Conservation (phyloP, 495 filamentous ascomycete species). For the Penicillium daleae region DNA sequence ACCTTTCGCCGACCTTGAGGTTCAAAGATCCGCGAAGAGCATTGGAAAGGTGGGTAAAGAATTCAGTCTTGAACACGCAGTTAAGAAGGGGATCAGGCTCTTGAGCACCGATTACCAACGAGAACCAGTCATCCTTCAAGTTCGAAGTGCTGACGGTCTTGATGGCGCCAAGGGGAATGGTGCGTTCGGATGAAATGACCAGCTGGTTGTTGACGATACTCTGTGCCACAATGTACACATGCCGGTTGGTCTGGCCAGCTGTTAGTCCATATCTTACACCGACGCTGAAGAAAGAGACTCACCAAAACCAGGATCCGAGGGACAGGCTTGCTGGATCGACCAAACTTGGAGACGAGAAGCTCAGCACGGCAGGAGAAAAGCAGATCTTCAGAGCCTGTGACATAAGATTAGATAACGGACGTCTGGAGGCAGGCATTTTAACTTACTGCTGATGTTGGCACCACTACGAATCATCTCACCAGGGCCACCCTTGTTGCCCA, state of each 20-base stretch:
- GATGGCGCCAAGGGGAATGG: conserved; percentile 81
- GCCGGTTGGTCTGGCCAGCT: conserved; percentile 65
- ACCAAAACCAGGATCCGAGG: conserved; percentile 82
- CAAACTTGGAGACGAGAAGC: conserved; percentile 88
- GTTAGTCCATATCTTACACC: conserved; percentile 10
- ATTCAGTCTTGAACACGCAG: conserved; percentile 95
- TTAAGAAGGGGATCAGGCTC: conserved; percentile 90
- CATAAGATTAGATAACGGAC: conserved; percentile 15
- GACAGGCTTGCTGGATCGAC: conserved; percentile 89
- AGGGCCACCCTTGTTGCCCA: conserved; percentile 77
- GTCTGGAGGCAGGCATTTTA: neutral
- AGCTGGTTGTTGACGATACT: conserved; percentile 80
- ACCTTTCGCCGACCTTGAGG: conserved; percentile 71
- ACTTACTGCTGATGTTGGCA: conserved; percentile 60
- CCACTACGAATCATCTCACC: conserved; percentile 79
- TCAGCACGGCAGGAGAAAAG: conserved; percentile 92
- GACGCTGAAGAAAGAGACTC: conserved; percentile 26
- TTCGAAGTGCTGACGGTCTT: conserved; percentile 80
- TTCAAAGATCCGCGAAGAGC: conserved; percentile 77
- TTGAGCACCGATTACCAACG: conserved; percentile 84
- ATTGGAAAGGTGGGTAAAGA: conserved; percentile 85
- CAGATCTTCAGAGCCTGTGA: conserved; percentile 64
- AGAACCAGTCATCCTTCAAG: conserved; percentile 94
- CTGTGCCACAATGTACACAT: conserved; percentile 87
- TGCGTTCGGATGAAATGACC: conserved; percentile 77